phyloP scores from a whole-genome alignment of 2,329 filamentous ascomycete species.

The Colletotrichum sp. region DNA sequence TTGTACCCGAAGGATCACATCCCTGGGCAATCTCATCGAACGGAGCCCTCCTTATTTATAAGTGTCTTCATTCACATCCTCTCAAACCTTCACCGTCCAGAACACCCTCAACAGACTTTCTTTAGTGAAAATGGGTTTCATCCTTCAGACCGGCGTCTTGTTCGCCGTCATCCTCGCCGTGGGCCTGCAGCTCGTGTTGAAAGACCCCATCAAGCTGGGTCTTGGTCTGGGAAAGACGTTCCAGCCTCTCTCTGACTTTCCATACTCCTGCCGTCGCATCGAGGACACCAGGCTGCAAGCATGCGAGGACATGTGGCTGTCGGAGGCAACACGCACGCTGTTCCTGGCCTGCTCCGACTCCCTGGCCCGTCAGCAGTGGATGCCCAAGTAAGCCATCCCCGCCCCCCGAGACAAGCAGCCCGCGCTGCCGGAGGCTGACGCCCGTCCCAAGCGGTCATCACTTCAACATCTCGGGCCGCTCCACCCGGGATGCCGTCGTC shows the following conservation, averaged over 20 bases:
- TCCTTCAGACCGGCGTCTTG: conserved; percentile 10
- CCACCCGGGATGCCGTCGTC: conserved; percentile 34
- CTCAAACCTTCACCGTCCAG: background rate
- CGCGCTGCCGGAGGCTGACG: background rate
- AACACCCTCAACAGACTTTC: background rate
- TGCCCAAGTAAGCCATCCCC: conserved; percentile 26
- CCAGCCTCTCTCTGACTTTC: conserved; percentile 31
- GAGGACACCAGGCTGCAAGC: conserved; percentile 27
- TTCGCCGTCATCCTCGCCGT: conserved; percentile 21
- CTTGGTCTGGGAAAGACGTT: conserved; percentile 27
- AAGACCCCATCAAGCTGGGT: conserved; percentile 23
- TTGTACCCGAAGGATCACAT: background rate
- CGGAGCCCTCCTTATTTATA: background rate
- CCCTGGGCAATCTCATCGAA: background rate
- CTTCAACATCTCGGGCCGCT: conserved; percentile 32
- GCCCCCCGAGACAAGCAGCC: background rate
- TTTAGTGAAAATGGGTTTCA: background rate
- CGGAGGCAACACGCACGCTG: conserved; percentile 30
- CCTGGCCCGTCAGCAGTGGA: conserved; percentile 23
- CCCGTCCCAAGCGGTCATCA: background rate
- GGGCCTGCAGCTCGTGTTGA: conserved; percentile 24
- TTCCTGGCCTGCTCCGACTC: conserved; percentile 34
- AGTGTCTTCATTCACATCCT: background rate
- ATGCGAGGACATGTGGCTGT: conserved; percentile 38
- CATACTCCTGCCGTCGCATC: conserved; percentile 33